These are phyloP conservation scores for Parvularia atlantis DNA, from an alignment of 78 protist species.

Conservation along the genomic window DNA sequence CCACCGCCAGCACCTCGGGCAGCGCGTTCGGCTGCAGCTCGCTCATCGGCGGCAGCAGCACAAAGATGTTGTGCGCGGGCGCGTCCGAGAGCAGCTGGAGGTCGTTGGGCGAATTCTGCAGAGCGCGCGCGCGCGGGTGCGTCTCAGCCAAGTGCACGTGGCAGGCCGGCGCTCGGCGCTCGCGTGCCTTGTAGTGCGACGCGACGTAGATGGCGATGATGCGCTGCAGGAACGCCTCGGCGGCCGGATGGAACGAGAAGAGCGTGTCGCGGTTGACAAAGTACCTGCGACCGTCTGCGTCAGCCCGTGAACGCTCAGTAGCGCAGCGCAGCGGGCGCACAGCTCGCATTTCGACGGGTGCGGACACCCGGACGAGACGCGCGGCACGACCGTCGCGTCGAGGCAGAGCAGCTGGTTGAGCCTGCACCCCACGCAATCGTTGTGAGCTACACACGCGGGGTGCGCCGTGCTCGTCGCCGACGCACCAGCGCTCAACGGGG, in stretches of 20 bases:
- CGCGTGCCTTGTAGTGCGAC: slow-evolving; percentile 85
- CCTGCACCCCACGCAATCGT: slow-evolving; percentile 69
- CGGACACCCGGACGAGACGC: slow-evolving; percentile 48
- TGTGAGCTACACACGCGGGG: slow-evolving; percentile 25
- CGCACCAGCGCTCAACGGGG: slow-evolving; percentile 45
- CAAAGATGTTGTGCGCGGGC: slow-evolving; percentile 96
- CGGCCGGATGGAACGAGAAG: slow-evolving; percentile 78
- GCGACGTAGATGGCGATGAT: slow-evolving; percentile 90
- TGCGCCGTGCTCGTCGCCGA: too few species aligned
- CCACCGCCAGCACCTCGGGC: slow-evolving; percentile 88
- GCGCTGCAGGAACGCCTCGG: slow-evolving; percentile 86
- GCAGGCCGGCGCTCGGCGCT: background rate
- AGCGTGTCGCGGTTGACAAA: slow-evolving; percentile 93
- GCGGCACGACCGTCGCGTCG: slow-evolving; percentile 44
- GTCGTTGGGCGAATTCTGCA: slow-evolving; percentile 97
- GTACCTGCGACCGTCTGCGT: too few species aligned
- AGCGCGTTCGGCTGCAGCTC: slow-evolving; percentile 31
- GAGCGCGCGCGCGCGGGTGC: background rate
- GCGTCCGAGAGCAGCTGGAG: slow-evolving; percentile 96
- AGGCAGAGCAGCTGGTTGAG: slow-evolving; percentile 87
- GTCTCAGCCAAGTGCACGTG: background rate
- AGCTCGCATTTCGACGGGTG: slow-evolving; percentile 84
- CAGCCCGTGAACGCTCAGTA: too few species aligned
- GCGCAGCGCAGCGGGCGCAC: too few species aligned
- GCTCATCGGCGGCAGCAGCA: slow-evolving; percentile 83